A percentile compares a stretch with the other conserved stretches of the same genome.
Evolutionary conservation across 2,329 filamentous ascomycete species (phyloP).

Genomic region (Cercospora janseana): DNA sequence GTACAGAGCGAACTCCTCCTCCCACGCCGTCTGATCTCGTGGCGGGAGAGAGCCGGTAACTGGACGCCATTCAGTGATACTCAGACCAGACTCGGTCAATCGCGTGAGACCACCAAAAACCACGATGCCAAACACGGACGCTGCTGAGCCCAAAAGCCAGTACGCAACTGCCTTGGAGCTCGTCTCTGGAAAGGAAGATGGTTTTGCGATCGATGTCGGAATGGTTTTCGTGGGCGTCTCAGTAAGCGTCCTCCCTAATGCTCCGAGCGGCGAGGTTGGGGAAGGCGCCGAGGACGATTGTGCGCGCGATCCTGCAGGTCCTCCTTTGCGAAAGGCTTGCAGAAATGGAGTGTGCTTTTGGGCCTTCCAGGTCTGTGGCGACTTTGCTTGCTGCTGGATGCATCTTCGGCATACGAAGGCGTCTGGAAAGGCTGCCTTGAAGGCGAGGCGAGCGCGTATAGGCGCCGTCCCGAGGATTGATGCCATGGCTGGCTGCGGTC

Average conservation of each 20-base stretch:
- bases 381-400: constrained; percentile 32
- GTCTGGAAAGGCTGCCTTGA: constrained; percentile 25
- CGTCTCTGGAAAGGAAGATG: constrained; percentile 31
- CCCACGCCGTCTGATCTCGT: constrained; percentile 75
- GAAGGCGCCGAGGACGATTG: constrained; percentile 26
- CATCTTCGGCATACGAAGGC: constrained; percentile 37
- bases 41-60: constrained; percentile 91
- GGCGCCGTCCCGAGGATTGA: constrained; percentile 25
- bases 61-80: constrained; percentile 97
- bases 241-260: constrained; percentile 35
- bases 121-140: constrained; percentile 94
- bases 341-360: constrained; percentile 38
- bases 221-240: constrained; percentile 8
- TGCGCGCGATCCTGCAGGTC: constrained; percentile 23
- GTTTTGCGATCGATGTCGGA: constrained; percentile 1
- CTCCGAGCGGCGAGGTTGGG: constrained; percentile 34
- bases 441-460: constrained; percentile 25
- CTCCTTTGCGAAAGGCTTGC: constrained; percentile 34
- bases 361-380: constrained; percentile 20
- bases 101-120: constrained; percentile 91
- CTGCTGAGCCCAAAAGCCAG: constrained; percentile 89
- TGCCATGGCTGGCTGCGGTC: constrained; percentile 21
- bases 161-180: constrained; percentile 78
- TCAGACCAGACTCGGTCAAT: constrained; percentile 92
- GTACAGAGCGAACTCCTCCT: constrained; percentile 90